These are phyloP conservation scores for Prunus fruticosa DNA, from an alignment of 306 rosid species.

Conservation along the genomic window DNA sequence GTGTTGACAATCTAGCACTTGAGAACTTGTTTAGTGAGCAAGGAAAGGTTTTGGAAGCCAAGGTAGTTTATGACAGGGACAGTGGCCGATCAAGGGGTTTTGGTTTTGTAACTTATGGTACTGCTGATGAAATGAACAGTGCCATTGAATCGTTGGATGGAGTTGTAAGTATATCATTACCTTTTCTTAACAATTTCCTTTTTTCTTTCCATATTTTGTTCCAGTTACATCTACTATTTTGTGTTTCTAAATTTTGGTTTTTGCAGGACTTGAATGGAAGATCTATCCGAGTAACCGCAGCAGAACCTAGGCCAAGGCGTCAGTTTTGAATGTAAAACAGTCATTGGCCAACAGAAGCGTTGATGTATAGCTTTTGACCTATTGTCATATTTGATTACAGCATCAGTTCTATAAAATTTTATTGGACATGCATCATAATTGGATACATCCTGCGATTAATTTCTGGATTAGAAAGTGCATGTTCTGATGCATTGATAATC, in stretches of 20 bases:
- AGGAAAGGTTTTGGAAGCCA: constrained; percentile 87
- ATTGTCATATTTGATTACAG: neutral
- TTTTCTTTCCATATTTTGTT: neutral
- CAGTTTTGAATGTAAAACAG: constrained; percentile 41
- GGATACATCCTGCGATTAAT: neutral
- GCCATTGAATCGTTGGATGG: constrained; percentile 83
- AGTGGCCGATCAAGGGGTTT: constrained; percentile 96
- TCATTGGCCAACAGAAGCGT: constrained; percentile 26
- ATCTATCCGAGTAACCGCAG: constrained; percentile 62
- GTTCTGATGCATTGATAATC: neutral
- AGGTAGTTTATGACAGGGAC: constrained; percentile 89
- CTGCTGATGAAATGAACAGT: constrained; percentile 62
- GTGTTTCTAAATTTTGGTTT: constrained; percentile 18
- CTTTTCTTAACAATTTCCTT: neutral
- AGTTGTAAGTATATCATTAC: constrained; percentile 48
- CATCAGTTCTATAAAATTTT: neutral
- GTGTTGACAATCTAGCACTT: constrained; percentile 77
- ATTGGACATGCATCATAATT: neutral
- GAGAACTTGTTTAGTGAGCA: constrained; percentile 69
- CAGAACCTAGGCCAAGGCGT: constrained; percentile 71
- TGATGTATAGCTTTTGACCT: constrained; percentile 30
- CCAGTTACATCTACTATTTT: neutral
- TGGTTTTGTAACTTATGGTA: constrained; percentile 77
- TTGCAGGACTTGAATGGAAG: constrained; percentile 86
- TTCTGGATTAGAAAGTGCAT: neutral